A percentile compares a stretch with the other conserved stretches of the same genome.
Conservation (phyloP, 495 filamentous ascomycete genomes). For the Aspergillus bertholletiae region DNA sequence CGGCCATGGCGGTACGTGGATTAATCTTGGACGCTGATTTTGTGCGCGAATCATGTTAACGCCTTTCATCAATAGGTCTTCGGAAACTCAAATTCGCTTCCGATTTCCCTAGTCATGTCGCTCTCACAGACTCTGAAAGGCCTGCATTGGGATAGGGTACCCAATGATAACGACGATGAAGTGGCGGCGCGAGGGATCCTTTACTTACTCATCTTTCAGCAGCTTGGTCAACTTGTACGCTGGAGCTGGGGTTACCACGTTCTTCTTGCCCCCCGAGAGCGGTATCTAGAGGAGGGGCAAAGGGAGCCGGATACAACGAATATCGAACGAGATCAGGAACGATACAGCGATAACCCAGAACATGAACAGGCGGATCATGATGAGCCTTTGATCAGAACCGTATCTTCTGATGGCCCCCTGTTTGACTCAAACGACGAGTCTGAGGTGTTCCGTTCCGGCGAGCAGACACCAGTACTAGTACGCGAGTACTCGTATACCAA, state of each 20-base stretch:
- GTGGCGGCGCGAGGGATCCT: slow-evolving; percentile 91
- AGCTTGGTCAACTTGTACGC: slow-evolving; percentile 88
- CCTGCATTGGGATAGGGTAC: slow-evolving; percentile 87
- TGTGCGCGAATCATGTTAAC: slow-evolving; percentile 8
- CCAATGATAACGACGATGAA: slow-evolving; percentile 90
- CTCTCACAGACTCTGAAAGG: slow-evolving; percentile 87
- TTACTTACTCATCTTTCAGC: slow-evolving; percentile 95
- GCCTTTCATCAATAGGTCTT: slow-evolving; percentile 60
- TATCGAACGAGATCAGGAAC: slow-evolving; percentile 60
- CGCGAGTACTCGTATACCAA: slow-evolving; percentile 36
- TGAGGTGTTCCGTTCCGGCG: slow-evolving; percentile 35
- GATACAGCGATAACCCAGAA: slow-evolving; percentile 61
- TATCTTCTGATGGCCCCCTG: slow-evolving; percentile 24
- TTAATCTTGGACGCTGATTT: neutral
- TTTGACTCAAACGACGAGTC: slow-evolving; percentile 11
- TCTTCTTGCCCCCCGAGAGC: slow-evolving; percentile 72
- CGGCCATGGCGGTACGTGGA: slow-evolving; percentile 85
- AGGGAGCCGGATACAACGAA: slow-evolving; percentile 45
- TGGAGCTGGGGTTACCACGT: slow-evolving; percentile 99
- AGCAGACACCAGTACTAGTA: slow-evolving; percentile 38
- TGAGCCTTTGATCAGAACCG: slow-evolving; percentile 39
- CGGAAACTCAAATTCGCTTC: slow-evolving; percentile 96
- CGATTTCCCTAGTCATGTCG: slow-evolving; percentile 92
- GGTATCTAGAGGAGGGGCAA: slow-evolving; percentile 57
- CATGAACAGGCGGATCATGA: slow-evolving; percentile 43